Evolutionary conservation across 306 rosid genomes (phyloP).

Genomic region (Clitoria ternatea): DNA sequence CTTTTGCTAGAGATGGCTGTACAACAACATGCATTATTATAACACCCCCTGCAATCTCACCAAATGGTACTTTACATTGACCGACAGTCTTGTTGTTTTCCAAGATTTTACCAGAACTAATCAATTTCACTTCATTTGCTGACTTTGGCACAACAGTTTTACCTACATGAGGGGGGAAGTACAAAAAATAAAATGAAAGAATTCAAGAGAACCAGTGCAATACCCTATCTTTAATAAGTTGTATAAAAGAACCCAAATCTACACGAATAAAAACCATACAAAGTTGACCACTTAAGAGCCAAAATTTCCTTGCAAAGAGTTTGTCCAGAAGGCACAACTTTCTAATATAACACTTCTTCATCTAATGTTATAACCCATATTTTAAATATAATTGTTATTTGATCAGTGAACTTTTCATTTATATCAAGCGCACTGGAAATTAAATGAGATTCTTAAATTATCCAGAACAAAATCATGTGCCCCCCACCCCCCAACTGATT

Average conservation of each 20-base stretch:
- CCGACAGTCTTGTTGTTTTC: slow-evolving; percentile 96
- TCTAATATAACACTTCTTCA: background rate
- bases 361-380: background rate
- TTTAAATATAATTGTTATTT: background rate
- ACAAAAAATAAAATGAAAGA: slow-evolving; percentile 15
- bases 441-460: background rate
- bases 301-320: background rate
- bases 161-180: slow-evolving; percentile 40
- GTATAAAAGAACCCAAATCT: slow-evolving; percentile 13
- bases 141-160: slow-evolving; percentile 82
- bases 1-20: slow-evolving; percentile 75
- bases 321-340: slow-evolving; percentile 3
- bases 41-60: slow-evolving; percentile 61
- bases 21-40: slow-evolving; percentile 87
- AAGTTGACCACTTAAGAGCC: slow-evolving; percentile 13
- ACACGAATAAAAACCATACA: slow-evolving; percentile 4
- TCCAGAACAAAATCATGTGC: background rate
- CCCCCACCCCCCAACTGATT: no score
- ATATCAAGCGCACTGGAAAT: background rate
- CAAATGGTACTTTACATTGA: slow-evolving; percentile 86
- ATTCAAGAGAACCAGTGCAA: background rate
- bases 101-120: slow-evolving; percentile 88
- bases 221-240: background rate
- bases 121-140: slow-evolving; percentile 92
- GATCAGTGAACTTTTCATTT: background rate